These are phyloP conservation scores for Zygoascus meyerae DNA, from an alignment of 1,139 yeast genomes.

Conservation along the genomic window DNA sequence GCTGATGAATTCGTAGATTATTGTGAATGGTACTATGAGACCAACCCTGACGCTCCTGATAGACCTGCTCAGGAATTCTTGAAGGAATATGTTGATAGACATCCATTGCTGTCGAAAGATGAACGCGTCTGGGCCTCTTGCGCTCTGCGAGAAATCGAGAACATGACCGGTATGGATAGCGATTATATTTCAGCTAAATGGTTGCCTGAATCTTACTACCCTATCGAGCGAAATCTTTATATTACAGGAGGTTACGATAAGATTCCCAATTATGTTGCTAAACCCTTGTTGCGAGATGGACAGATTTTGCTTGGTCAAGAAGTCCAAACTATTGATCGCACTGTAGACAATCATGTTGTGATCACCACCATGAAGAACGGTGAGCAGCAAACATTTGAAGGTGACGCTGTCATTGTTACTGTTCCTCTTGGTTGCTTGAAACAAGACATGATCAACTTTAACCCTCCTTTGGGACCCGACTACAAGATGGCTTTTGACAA, in stretches of 20 bases:
- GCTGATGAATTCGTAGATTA: slow-evolving; percentile 54
- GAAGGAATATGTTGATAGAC: slow-evolving; percentile 43
- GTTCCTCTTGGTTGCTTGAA: slow-evolving; percentile 65
- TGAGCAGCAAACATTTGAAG: slow-evolving; percentile 14
- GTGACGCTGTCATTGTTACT: slow-evolving; percentile 52
- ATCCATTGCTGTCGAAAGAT: slow-evolving; percentile 42
- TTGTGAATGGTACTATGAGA: slow-evolving; percentile 51
- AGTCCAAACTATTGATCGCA: slow-evolving; percentile 41
- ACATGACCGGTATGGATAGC: slow-evolving; percentile 72
- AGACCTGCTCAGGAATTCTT: slow-evolving; percentile 48
- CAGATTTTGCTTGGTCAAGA: slow-evolving; percentile 39
- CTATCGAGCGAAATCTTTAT: slow-evolving; percentile 66
- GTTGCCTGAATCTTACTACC: slow-evolving; percentile 52
- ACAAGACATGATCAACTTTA: slow-evolving; percentile 43
- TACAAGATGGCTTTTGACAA: slow-evolving; percentile 43
- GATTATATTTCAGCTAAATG: slow-evolving; percentile 55
- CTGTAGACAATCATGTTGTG: slow-evolving; percentile 11
- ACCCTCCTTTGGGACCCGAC: slow-evolving; percentile 46
- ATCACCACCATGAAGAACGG: slow-evolving; percentile 15
- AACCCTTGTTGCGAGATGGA: slow-evolving; percentile 35
- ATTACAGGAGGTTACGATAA: slow-evolving; percentile 54
- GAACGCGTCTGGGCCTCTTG: slow-evolving; percentile 50
- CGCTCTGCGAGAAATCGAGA: slow-evolving; percentile 51
- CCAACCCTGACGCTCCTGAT: slow-evolving; percentile 46
- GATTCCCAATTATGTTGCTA: slow-evolving; percentile 43